Evolutionary conservation across 176 grass and related monocot genomes (phyloP).

Genomic region (Ensete ventricosum): DNA sequence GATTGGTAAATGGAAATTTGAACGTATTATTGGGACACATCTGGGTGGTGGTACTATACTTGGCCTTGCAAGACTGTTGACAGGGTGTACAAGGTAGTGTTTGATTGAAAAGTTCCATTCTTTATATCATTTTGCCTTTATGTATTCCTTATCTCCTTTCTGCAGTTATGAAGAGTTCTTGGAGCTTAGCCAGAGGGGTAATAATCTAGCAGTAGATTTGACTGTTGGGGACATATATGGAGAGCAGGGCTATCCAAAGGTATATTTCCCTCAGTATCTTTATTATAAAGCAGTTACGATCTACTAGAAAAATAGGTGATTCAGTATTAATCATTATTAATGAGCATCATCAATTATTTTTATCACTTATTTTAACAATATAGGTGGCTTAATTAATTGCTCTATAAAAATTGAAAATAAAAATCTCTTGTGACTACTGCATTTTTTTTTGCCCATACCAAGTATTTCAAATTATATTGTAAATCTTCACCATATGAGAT

Average conservation of each 20-base stretch:
- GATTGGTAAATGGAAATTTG: constrained; percentile 86
- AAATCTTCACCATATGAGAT: no score
- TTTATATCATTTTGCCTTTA: background rate
- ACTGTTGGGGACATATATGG: constrained; percentile 98
- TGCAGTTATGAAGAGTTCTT: constrained; percentile 89
- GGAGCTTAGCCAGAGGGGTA: constrained; percentile 73
- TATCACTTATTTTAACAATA: no score
- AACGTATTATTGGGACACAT: constrained; percentile 97
- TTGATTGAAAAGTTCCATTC: background rate
- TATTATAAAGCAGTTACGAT: background rate
- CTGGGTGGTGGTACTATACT: constrained; percentile 88
- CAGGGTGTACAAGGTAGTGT: constrained; percentile 73
- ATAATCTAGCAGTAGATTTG: constrained; percentile 88
- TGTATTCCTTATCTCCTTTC: constrained; percentile 8
- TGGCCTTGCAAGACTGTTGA: constrained; percentile 80
- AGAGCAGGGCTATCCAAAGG: constrained; percentile 82
- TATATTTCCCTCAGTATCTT: constrained; percentile 14
- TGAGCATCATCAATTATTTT: no score
- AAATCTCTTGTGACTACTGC: no score
- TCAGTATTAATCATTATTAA: background rate
- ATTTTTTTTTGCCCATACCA: no score
- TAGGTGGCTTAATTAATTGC: no score
- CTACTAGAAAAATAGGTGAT: background rate
- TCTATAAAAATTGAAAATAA: no score
- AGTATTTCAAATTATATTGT: no score